These are phyloP conservation scores for Penicillium sp. DNA, from an alignment of 2,329 filamentous ascomycete species.

Conservation along the genomic window DNA sequence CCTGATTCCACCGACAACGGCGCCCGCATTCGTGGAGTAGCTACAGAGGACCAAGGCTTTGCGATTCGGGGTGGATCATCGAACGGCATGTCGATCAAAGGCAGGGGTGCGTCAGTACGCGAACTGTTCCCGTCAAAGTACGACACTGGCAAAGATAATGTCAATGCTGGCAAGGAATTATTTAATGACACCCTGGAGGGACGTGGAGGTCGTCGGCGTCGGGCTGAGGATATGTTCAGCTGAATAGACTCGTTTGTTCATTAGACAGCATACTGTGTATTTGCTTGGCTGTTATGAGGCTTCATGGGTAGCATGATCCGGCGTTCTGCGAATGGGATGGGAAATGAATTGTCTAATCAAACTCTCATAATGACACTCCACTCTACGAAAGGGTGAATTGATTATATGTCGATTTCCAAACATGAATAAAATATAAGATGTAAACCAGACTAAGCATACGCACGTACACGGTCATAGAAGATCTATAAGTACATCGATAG, in stretches of 20 bases:
- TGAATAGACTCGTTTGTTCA: constrained; percentile 38
- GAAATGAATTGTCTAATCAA: constrained; percentile 11
- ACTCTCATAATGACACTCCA: constrained; percentile 13
- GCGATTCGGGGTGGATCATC: constrained; percentile 44
- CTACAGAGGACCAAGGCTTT: constrained; percentile 48
- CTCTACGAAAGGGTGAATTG: not conserved
- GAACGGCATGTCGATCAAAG: constrained; percentile 66
- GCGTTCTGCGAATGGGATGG: constrained; percentile 16
- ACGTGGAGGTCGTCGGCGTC: constrained; percentile 60
- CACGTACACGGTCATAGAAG: not conserved
- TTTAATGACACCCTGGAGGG: constrained; percentile 62
- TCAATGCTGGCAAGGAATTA: constrained; percentile 67
- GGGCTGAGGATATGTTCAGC: constrained; percentile 70
- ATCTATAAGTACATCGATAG: not conserved
- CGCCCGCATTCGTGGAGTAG: constrained; percentile 62
- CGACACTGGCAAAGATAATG: constrained; percentile 25
- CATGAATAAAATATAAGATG: not conserved
- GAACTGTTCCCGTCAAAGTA: constrained; percentile 69
- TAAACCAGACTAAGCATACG: not conserved
- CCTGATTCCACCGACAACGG: constrained; percentile 37
- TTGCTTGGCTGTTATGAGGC: not conserved
- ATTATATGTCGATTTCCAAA: not conserved
- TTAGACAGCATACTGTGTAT: not conserved
- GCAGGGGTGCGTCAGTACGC: constrained; percentile 63
- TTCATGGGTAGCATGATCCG: constrained; percentile 16